Conservation (phyloP, 345 rosid species). For the Populus ilicifolia region DNA sequence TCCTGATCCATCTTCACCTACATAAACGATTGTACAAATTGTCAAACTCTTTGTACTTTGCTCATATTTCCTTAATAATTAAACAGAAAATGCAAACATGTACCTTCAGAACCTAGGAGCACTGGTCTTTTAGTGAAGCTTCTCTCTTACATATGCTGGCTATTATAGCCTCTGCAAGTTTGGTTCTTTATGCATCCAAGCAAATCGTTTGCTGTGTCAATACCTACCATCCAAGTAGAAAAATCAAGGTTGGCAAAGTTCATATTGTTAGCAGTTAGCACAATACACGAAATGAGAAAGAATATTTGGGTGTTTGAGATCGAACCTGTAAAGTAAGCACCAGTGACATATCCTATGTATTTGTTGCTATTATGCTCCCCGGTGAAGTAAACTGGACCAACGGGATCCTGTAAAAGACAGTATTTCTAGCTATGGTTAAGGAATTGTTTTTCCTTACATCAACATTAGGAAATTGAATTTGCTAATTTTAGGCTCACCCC, state of each 20-base stretch:
- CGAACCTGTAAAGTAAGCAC: constrained; percentile 32
- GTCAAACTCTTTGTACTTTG: neutral
- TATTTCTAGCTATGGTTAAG: too few relatives aligned
- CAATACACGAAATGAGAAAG: neutral
- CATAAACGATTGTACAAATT: neutral
- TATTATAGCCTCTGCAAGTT: constrained; percentile 1
- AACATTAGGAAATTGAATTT: neutral
- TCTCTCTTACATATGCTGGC: neutral
- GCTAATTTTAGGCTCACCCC: constrained; percentile 4
- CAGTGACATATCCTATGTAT: constrained; percentile 24
- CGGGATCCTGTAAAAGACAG: constrained; percentile 16
- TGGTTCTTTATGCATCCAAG: constrained; percentile 11
- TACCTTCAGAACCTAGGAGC: neutral
- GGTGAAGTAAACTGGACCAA: constrained; percentile 32
- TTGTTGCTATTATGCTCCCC: constrained; percentile 33
- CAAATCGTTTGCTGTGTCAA: constrained; percentile 18
- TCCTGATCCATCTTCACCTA: neutral
- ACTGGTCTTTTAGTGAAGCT: neutral
- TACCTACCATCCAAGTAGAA: constrained; percentile 1
- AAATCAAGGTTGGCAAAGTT: neutral
- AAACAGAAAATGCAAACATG: neutral
- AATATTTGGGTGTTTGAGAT: neutral
- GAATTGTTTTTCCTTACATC: neutral
- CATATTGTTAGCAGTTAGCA: neutral
- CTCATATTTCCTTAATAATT: neutral